Conservation (phyloP, 2,329 filamentous ascomycete genomes). For the Neopestalotiopsis sp. region DNA sequence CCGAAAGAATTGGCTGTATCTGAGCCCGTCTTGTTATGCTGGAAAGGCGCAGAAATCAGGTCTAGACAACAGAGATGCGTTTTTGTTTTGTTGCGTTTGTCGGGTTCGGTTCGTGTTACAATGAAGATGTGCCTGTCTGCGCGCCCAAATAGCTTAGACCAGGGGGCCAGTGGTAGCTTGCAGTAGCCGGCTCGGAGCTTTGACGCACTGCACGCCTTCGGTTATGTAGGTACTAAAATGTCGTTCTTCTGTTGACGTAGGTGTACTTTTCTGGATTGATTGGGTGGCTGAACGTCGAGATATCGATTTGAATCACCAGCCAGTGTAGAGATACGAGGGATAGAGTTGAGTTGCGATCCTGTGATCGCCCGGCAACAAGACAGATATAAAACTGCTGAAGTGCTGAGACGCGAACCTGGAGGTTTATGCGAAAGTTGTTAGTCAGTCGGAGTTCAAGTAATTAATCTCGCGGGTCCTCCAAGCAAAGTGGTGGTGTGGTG, state of each 20-base stretch:
- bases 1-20: background rate
- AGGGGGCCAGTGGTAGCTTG: background rate
- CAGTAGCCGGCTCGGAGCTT: slow-evolving; percentile 1
- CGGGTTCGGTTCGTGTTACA: background rate
- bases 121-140: background rate
- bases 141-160: background rate
- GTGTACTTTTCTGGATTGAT: background rate
- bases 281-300: background rate
- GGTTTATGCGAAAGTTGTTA: background rate
- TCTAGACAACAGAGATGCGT: background rate
- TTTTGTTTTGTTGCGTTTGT: background rate
- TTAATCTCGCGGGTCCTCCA: background rate
- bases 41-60: background rate
- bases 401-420: background rate
- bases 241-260: background rate
- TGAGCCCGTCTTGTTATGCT: background rate
- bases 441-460: background rate
- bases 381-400: background rate
- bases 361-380: background rate
- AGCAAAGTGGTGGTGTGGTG: background rate
- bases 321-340: background rate
- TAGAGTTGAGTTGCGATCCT: background rate
- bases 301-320: background rate
- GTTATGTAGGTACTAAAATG: background rate
- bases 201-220: background rate